phyloP scores from a whole-genome alignment of 2,329 filamentous ascomycete genomes.

The Plenodomus tracheiphilus region DNA sequence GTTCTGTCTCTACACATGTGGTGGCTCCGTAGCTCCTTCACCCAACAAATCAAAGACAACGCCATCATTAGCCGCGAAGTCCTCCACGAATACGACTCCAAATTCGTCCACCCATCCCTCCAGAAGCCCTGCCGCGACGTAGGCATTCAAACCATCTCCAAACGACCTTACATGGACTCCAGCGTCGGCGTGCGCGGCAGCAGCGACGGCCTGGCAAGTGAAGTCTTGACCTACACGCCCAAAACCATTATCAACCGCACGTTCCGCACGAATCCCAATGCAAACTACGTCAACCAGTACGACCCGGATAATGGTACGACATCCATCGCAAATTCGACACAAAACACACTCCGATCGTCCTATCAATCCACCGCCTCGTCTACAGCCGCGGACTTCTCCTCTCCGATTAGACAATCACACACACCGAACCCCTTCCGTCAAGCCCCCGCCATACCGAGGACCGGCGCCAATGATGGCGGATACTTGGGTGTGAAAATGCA shows the following conservation, averaged over 20 bases:
- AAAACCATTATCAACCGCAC: conserved; percentile 67
- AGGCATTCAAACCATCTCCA: conserved; percentile 70
- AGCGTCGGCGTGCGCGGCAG: conserved; percentile 45
- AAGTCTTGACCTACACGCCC: conserved; percentile 66
- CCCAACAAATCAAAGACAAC: conserved; percentile 83
- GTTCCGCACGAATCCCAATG: conserved; percentile 82
- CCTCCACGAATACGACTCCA: conserved; percentile 91
- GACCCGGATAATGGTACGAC: conserved; percentile 61
- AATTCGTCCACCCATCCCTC: conserved; percentile 90
- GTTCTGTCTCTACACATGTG: conserved; percentile 78
- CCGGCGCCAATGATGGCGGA: conserved; percentile 65
- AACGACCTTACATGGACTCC: conserved; percentile 38
- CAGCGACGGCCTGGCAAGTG: conserved; percentile 49
- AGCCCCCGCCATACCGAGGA: conserved; percentile 54
- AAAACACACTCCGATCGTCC: conserved; percentile 34
- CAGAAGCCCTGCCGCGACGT: conserved; percentile 78
- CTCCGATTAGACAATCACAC: conserved; percentile 50
- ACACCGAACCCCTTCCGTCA: conserved; percentile 56
- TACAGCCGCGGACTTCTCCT: conserved; percentile 47
- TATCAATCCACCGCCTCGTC: conserved; percentile 45
- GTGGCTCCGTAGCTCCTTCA: conserved; percentile 72
- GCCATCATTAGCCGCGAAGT: conserved; percentile 88
- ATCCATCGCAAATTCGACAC: conserved; percentile 19
- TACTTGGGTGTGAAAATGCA: conserved; percentile 80
- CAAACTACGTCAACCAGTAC: conserved; percentile 73